Conservation (phyloP, 805 yeast genomes). For the Myxozyma monticola region DNA sequence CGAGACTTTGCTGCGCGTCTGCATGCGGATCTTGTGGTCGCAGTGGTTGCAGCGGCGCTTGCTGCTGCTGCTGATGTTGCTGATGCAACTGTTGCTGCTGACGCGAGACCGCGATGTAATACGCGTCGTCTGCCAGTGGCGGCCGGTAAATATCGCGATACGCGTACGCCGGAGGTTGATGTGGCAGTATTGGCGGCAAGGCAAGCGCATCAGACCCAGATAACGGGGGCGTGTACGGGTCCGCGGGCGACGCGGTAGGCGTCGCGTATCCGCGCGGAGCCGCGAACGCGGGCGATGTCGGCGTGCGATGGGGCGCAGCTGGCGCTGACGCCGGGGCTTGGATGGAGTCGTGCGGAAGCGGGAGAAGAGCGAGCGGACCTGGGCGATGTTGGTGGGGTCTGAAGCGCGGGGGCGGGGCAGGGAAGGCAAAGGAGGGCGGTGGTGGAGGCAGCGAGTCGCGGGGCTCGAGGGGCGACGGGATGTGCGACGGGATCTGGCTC, state of each 20-base stretch:
- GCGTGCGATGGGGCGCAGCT: conserved; percentile 4
- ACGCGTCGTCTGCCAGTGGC: no score
- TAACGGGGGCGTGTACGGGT: background rate
- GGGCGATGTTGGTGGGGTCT: conserved; percentile 29
- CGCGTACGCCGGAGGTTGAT: background rate
- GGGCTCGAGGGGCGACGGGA: no score
- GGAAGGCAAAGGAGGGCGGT: conserved; percentile 8
- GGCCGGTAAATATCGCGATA: background rate
- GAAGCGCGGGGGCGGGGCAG: conserved; percentile 23
- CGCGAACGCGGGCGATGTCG: conserved; percentile 7
- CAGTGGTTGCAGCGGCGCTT: background rate
- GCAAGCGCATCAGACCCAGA: no score
- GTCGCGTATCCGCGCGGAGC: background rate
- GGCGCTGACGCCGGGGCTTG: conserved; percentile 8
- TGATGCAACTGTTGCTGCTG: conserved; percentile 1
- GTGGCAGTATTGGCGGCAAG: background rate
- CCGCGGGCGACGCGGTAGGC: background rate
- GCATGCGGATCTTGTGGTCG: background rate
- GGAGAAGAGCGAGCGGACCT: conserved; percentile 23
- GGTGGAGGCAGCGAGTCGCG: conserved; percentile 21
- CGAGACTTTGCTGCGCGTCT: no score
- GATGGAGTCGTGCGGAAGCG: conserved; percentile 3
- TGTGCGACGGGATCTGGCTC: no score
- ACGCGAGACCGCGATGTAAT: no score
- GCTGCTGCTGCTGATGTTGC: no score